Base-by-base conservation (phyloP, 768 basidiomycete genomes). In the Boletellus ananas region DNA sequence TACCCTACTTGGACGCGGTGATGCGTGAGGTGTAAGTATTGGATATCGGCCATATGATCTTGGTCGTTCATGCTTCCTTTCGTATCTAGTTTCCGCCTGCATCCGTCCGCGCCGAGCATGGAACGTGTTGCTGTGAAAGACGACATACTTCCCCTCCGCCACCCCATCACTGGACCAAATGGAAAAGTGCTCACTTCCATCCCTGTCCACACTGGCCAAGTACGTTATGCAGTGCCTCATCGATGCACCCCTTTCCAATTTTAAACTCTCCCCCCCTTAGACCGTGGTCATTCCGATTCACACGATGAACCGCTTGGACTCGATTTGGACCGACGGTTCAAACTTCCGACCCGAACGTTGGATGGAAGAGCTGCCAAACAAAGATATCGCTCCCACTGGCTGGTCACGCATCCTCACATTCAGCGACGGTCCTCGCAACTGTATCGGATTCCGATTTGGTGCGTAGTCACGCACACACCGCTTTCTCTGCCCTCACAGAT, bases 361-460 rank as follows among this genome's bases (percentile, higher is more conserved):
- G 51, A 40, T 23, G 25, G 43, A 44, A 18, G 37, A 39, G 5
- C 36, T 52, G 20, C 51, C 49, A 3, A 4, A 8, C 11, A 31
- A 51, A 16, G 52, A 51, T 5, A 38, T 51, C 9, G 34, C 42
- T 13, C 14, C 37, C 9, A 49, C 51, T 1, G 43, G 51, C 9
- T 52, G 52, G 49, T 51, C 49, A 5, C 43, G 38, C 14, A 34
- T 53, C 0, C 52, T 53, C 14, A 45, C 52, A 0, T 51, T 51
- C 12, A 45, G 43, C 18, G 49, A 51, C 20, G 49, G 52, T 17
- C 52, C 43, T 9, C 25, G 52, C 16, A 51, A 51, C 8, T 51
- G 52, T 8, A 51, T 53, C 17, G 49, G 49, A 31, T 53, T 31
- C 34, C 49, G 52, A 35, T 36, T 40, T 18, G 37, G 49, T 50